These are phyloP conservation scores for Fusarium dlaminii DNA, from an alignment of 2,329 filamentous ascomycete genomes.

Conservation along the genomic window DNA sequence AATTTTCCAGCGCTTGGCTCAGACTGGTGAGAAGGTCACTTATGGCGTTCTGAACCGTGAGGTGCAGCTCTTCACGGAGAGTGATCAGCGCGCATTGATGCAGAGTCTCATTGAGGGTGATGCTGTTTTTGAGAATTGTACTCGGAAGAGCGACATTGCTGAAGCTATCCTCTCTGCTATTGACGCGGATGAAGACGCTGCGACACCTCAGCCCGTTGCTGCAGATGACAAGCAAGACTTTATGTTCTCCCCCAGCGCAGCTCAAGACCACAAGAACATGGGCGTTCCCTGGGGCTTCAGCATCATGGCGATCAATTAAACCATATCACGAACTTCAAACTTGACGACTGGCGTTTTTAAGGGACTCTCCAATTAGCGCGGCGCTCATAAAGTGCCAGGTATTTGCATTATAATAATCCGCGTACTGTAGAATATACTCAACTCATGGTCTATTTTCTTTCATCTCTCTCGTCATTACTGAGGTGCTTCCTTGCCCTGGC, in stretches of 20 bases:
- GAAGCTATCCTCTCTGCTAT: constrained; percentile 40
- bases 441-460: constrained; percentile 40
- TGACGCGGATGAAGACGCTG: constrained; percentile 39
- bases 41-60: constrained; percentile 41
- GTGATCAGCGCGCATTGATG: constrained; percentile 41
- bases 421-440: constrained; percentile 43
- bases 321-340: constrained; percentile 22
- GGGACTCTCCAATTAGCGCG: constrained; percentile 20
- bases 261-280: constrained; percentile 40
- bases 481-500: constrained; percentile 45
- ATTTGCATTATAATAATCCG: constrained; percentile 32
- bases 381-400: constrained; percentile 26
- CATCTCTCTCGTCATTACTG: constrained; percentile 17
- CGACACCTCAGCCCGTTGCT: constrained; percentile 36
- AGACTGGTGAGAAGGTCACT: constrained; percentile 35
- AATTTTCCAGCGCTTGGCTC: constrained; percentile 39
- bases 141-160: constrained; percentile 29
- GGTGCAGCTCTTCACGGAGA: constrained; percentile 41
- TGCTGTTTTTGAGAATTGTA: constrained; percentile 37
- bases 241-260: constrained; percentile 33
- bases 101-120: constrained; percentile 39
- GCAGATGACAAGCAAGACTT: constrained; percentile 41
- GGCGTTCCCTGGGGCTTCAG: constrained; percentile 40
- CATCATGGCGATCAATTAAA: constrained; percentile 43
- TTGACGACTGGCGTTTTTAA: constrained; percentile 39